phyloP scores from a whole-genome alignment of 1,284 basidiomycete species.

The Neotropicomus parvogracilis region DNA sequence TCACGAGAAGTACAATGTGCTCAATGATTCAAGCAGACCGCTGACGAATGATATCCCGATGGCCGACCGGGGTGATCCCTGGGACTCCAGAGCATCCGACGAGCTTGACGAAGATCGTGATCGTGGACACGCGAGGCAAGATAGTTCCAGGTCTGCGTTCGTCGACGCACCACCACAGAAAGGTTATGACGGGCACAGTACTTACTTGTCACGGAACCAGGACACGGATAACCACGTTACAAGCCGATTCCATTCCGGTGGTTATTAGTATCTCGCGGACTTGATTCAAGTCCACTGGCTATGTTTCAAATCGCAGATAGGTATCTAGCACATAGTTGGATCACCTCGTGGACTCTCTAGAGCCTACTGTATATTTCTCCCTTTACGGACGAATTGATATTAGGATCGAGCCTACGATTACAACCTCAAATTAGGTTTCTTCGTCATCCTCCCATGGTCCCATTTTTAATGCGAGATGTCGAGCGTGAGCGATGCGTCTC shows the following conservation, averaged over 20 bases:
- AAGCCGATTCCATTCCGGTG: constrained; percentile 49
- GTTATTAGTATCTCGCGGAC: constrained; percentile 30
- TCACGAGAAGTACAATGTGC: constrained; percentile 75
- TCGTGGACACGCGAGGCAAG: constrained; percentile 47
- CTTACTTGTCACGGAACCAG: constrained; percentile 12
- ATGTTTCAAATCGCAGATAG: constrained; percentile 39
- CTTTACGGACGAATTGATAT: constrained; percentile 6
- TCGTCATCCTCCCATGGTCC: constrained; percentile 17
- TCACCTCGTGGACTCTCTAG: constrained; percentile 9
- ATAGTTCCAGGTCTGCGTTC: constrained; percentile 55
- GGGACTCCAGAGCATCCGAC: constrained; percentile 63
- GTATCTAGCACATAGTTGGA: constrained; percentile 32
- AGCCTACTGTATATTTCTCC: constrained; percentile 7
- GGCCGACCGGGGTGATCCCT: constrained; percentile 62
- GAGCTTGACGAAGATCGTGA: constrained; percentile 39
- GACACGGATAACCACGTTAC: constrained; percentile 31
- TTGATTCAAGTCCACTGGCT: background rate
- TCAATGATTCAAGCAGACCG: constrained; percentile 65
- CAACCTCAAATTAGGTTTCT: constrained; percentile 5
- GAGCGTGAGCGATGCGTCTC: constrained; percentile 25
- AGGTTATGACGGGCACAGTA: constrained; percentile 33
- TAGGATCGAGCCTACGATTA: background rate
- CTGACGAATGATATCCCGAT: constrained; percentile 65
- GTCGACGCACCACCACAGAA: constrained; percentile 47
- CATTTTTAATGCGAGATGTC: constrained; percentile 23